Evolutionary conservation across 2,329 filamentous ascomycete genomes (phyloP).

Genomic region (Botryotinia convoluta): DNA sequence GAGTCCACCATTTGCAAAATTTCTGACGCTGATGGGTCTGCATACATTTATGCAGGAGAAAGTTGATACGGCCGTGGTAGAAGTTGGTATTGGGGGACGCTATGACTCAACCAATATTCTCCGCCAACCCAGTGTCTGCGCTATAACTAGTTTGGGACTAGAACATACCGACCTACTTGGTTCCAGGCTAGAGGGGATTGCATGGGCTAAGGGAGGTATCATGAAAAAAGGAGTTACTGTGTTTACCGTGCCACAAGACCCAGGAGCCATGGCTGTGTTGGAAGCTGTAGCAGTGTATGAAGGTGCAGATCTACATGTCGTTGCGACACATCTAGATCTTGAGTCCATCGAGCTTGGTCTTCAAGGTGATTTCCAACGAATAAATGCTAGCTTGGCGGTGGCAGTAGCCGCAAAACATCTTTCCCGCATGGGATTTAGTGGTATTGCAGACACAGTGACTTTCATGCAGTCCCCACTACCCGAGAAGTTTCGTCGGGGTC

Average conservation of each 20-base stretch:
- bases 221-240: conserved; percentile 66
- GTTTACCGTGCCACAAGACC: conserved; percentile 35
- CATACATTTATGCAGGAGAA: neutral
- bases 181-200: conserved; percentile 72
- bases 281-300: neutral
- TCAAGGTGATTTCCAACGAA: neutral
- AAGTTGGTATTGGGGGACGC: neutral
- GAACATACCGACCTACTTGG: conserved; percentile 82
- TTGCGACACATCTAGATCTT: neutral
- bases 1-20: neutral
- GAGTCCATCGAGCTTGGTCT: neutral
- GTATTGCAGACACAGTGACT: neutral
- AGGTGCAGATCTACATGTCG: neutral
- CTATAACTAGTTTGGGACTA: conserved; percentile 57
- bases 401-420: neutral
- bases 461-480: neutral
- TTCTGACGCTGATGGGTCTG: neutral
- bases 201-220: conserved; percentile 89
- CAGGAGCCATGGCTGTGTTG: neutral
- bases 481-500: conserved; percentile 1
- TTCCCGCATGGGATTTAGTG: neutral
- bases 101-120: neutral
- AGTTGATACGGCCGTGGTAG: neutral
- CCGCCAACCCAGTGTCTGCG: neutral
- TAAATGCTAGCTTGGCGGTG: neutral